Conservation (phyloP, 352 stramenopile species). For the Pseudoperonospora humuli region DNA sequence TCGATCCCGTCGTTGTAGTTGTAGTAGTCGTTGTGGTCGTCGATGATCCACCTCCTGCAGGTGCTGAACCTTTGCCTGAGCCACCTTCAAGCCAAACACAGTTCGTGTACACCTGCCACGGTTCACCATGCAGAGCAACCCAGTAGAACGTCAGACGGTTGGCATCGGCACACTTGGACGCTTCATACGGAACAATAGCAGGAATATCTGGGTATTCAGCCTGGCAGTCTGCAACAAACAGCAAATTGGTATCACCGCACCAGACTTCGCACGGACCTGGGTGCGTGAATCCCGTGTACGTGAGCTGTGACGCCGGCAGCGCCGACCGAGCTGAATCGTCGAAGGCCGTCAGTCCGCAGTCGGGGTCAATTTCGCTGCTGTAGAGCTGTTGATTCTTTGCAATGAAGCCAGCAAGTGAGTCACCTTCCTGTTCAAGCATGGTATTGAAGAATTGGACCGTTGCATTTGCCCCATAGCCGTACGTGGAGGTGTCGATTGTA, state of each 20-base stretch:
- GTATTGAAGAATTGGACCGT: conserved; percentile 31
- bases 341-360: conserved; percentile 37
- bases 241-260: conserved; percentile 47
- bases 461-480: conserved; percentile 33
- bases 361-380: conserved; percentile 20
- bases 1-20: too few relatives aligned
- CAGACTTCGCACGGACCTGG: conserved; percentile 50
- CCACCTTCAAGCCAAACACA: conserved; percentile 30
- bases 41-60: conserved; percentile 9
- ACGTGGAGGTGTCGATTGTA: conserved; percentile 25
- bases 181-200: conserved; percentile 35
- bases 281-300: conserved; percentile 49
- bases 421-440: conserved; percentile 30
- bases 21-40: too few relatives aligned
- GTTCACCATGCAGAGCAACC: conserved; percentile 38
- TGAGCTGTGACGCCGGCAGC: conserved; percentile 30
- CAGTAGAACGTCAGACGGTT: conserved; percentile 50
- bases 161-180: conserved; percentile 30
- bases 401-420: conserved; percentile 35
- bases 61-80: conserved; percentile 13
- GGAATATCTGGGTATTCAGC: conserved; percentile 27
- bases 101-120: conserved; percentile 58
- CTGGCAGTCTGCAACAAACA: conserved; percentile 41
- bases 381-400: conserved; percentile 36
- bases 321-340: conserved; percentile 28